Evolutionary conservation across 345 rosid species (phyloP), one percentile per base, ranked within the genome.

Genomic region (Ceriops zippeliana): DNA sequence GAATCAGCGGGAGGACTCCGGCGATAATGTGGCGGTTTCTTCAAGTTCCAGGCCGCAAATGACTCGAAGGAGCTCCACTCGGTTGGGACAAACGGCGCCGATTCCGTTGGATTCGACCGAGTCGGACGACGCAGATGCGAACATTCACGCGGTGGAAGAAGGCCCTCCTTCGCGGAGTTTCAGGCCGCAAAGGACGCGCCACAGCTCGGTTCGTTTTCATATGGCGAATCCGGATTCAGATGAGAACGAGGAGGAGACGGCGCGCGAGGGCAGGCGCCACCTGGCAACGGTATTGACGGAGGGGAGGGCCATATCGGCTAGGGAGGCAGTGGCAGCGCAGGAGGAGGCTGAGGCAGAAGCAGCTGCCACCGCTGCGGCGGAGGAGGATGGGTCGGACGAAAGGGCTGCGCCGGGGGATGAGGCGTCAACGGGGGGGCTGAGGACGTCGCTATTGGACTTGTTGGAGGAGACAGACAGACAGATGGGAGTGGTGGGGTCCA

Each of bases 371-470:
- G 76, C 72, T 4, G 73, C 66, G 3, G 75, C 57, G 15, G 72
- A 49, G 61, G 66, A 20, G 66, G 52, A 56, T 8, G 61, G 56
- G 31, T 8, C 19, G 10, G 58, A 65, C 6, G 63, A 30, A 0
- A 52, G 58, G 32, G 77, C 64, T 21, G 82, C 61, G 24, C 77
- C 1, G 66, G 59, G 58, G 28, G 75, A 61, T 24, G 82, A 63
- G 21, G 78, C 2, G 69, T 70, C 17, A 51, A 38, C 37, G 57
- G 78, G 19, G 9, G 71, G 52, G 32, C 76, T 78, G 59, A 86
- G 92, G 65, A 89, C 88, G 93, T 91, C 99, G 34, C 63, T 95
- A 68, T 86, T 91, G 96, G 97, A 95, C 68, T 71, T 95, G 67
- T 65, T 95, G 75, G 93, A 85, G 80, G 99, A 91, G 75, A 87